A percentile compares a stretch with the other conserved stretches of the same genome.
Conservation (phyloP, 129 eudicot species). For the Mikania micrantha region DNA sequence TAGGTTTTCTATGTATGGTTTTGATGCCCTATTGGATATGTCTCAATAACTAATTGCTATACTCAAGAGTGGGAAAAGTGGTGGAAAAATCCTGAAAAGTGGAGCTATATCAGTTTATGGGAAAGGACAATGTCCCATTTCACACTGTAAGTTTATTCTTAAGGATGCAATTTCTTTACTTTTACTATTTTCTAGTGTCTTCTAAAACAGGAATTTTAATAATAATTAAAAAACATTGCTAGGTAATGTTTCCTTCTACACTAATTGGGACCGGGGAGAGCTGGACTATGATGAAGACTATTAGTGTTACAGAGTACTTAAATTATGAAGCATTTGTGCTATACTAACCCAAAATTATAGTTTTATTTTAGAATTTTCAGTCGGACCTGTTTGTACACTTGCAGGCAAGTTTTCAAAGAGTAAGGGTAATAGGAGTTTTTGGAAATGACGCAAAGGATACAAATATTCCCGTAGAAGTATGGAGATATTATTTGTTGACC, state of each 20-base stretch:
- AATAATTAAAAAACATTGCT: conserved; percentile 2
- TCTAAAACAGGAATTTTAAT: not conserved
- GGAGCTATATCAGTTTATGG: conserved; percentile 96
- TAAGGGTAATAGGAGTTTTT: conserved; percentile 88
- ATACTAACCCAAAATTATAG: not conserved
- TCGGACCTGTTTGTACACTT: not conserved
- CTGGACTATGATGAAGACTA: conserved; percentile 95
- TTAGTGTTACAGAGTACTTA: conserved; percentile 88
- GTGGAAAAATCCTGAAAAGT: conserved; percentile 99
- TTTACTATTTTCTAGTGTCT: not conserved
- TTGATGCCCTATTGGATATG: conserved; percentile 98
- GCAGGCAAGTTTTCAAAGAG: conserved; percentile 81
- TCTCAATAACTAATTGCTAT: conserved; percentile 86
- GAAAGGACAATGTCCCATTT: conserved; percentile 97
- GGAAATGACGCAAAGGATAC: conserved; percentile 95
- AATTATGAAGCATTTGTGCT: conserved; percentile 70
- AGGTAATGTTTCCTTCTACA: conserved; percentile 95
- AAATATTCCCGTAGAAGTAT: conserved; percentile 90
- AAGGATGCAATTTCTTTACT: not conserved
- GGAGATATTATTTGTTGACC: conserved; percentile 88
- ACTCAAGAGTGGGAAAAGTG: conserved; percentile 95
- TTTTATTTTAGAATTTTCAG: not conserved
- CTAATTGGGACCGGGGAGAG: conserved; percentile 83
- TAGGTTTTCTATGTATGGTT: conserved; percentile 99
- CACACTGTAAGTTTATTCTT: conserved; percentile 76